phyloP scores from a whole-genome alignment of 495 filamentous ascomycete genomes.

The Talaromyces nanjingensis region DNA sequence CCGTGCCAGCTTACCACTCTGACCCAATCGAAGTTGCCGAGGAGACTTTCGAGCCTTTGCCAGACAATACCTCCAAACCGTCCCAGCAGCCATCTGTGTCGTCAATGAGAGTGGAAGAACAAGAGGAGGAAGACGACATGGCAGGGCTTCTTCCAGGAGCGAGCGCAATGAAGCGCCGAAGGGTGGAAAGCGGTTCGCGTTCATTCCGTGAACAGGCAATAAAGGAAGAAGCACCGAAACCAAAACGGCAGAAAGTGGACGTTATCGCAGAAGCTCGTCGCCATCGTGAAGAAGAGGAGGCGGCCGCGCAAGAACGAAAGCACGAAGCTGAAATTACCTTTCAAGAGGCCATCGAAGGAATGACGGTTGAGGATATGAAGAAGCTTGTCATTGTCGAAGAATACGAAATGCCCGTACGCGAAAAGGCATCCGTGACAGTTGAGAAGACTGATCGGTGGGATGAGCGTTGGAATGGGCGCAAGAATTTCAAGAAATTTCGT shows the following conservation, averaged over 20 bases:
- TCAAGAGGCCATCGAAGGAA: constrained; percentile 43
- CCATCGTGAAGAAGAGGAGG: constrained; percentile 63
- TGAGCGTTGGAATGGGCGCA: constrained; percentile 86
- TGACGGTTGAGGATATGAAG: constrained; percentile 65
- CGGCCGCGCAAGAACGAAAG: constrained; percentile 35
- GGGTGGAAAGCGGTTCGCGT: constrained; percentile 22
- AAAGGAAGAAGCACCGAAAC: constrained; percentile 21
- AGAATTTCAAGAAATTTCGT: constrained; percentile 92
- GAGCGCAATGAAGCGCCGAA: constrained; percentile 62
- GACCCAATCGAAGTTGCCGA: background rate
- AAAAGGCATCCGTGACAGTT: constrained; percentile 8
- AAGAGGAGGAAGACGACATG: constrained; percentile 48
- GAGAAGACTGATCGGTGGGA: constrained; percentile 67
- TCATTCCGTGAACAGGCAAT: constrained; percentile 12
- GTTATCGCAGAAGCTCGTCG: constrained; percentile 62
- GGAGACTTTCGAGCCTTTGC: constrained; percentile 13
- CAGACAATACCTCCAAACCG: constrained; percentile 13
- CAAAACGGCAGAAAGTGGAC: constrained; percentile 55
- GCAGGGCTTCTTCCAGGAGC: constrained; percentile 64
- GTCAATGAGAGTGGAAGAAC: constrained; percentile 24
- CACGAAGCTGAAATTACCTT: constrained; percentile 51
- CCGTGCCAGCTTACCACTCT: constrained; percentile 27
- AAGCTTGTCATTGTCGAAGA: constrained; percentile 74
- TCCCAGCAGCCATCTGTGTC: background rate
- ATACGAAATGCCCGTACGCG: constrained; percentile 52